Base-by-base conservation (phyloP, 768 basidiomycete genomes). In the Lentinula lateritia region DNA sequence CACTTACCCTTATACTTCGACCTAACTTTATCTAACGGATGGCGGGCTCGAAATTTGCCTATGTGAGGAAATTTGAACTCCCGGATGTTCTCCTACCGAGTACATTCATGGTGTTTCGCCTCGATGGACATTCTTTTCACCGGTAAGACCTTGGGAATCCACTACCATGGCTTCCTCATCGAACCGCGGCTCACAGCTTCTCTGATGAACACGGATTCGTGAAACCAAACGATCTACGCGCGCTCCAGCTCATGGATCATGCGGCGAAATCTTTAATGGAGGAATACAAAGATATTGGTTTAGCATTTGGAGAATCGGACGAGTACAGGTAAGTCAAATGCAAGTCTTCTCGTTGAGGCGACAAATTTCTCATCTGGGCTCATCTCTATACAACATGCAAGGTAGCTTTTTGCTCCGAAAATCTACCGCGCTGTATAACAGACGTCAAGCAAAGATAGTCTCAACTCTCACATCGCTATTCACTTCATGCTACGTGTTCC, bases 241-340 rank as follows among this genome's bases (percentile, higher is more conserved):
- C 94, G 0, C 79, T 99, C 6, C 72, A 86, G 63, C 83, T 99
- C 48, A 98, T 98, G 95, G 95, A 99, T 69, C 82, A 84, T 60
- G 93, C 95, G 1, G 97, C 97, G 0, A 79, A 77, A 65, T 78
- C 82, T 52, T 79, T 95, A 46, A 92, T 99, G 92, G 76, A 85
- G 35, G 87, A 89, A 68, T 88, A 89, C 68, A 82, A 84, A 39
- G 95, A 97, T 70, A 84, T 97, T 61, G 77, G 92, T 12, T 80
- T 97, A 18, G 97, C 82, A 0, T 98, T 95, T 70, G 97, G 97
- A 1, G 92, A 99, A 76, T 97, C 95, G 18, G 97, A 99, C 71
- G 97, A 99, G 74, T 98, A 86, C 74, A 97, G 95, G 95, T 90
- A 61, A 55, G 78, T 67, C 23, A 9, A 52, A 52, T 36, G 13